These are phyloP conservation scores for Plectosphaerella plurivora DNA, from an alignment of 2,329 filamentous ascomycete genomes.

Conservation along the genomic window DNA sequence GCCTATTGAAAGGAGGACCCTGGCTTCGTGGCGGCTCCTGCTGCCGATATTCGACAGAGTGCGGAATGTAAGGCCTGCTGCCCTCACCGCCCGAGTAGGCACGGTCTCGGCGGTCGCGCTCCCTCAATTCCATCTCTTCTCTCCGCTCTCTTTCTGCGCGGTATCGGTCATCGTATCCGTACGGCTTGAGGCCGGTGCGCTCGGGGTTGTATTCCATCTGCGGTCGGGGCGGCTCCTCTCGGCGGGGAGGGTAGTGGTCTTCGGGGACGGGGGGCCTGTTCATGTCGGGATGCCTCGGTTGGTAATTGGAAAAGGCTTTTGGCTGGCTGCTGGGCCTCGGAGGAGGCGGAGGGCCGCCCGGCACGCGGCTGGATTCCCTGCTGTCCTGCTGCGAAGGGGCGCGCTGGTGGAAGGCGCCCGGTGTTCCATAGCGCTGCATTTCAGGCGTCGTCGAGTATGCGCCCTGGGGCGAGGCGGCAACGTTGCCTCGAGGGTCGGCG, in stretches of 20 bases:
- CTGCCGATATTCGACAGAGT: slow-evolving; percentile 41
- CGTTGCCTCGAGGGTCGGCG: slow-evolving; percentile 42
- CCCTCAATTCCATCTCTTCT: slow-evolving; percentile 37
- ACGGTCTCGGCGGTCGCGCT: slow-evolving; percentile 38
- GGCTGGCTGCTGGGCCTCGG: slow-evolving; percentile 48
- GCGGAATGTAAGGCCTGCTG: slow-evolving; percentile 36
- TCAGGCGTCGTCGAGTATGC: slow-evolving; percentile 54
- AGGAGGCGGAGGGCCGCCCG: slow-evolving; percentile 32
- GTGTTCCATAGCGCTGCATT: slow-evolving; percentile 54
- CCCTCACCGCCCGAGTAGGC: slow-evolving; percentile 46
- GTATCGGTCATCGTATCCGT: slow-evolving; percentile 50
- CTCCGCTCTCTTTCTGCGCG: slow-evolving; percentile 43
- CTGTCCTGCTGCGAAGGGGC: slow-evolving; percentile 45
- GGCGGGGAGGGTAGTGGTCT: slow-evolving; percentile 39
- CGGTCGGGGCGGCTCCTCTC: slow-evolving; percentile 37
- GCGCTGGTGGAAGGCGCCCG: slow-evolving; percentile 49
- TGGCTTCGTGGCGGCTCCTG: slow-evolving; percentile 25
- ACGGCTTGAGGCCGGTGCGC: slow-evolving; percentile 36
- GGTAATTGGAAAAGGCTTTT: slow-evolving; percentile 40
- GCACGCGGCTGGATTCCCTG: slow-evolving; percentile 29
- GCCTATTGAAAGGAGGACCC: slow-evolving; percentile 37
- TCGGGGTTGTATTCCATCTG: slow-evolving; percentile 50
- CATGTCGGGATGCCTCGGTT: slow-evolving; percentile 42
- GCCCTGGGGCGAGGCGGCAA: slow-evolving; percentile 44
- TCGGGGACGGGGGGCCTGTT: slow-evolving; percentile 32